Evolutionary conservation across 192 early-diverging fungal species (phyloP).

Genomic region (Podila verticillata): DNA sequence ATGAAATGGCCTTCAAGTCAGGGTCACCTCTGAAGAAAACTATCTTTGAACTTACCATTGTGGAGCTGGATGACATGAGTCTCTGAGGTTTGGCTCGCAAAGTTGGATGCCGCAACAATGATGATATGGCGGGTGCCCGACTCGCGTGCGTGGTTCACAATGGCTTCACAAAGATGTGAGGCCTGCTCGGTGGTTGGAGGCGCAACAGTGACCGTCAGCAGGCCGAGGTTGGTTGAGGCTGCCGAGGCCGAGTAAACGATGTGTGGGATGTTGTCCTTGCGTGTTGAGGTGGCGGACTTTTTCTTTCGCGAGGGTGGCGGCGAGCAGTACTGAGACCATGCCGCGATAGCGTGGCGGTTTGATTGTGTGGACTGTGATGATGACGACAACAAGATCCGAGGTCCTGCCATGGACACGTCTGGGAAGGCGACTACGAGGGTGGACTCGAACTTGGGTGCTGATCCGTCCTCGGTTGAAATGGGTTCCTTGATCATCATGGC

Average conservation of each 20-base stretch:
- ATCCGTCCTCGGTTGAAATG: background rate
- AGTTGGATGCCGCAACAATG: constrained; percentile 29
- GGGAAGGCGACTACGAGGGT: constrained; percentile 41
- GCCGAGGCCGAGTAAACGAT: constrained; percentile 7
- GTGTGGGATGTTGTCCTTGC: background rate
- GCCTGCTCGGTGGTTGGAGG: constrained; percentile 38
- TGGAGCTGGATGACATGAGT: constrained; percentile 15
- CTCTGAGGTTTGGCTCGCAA: constrained; percentile 6
- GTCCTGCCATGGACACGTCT: constrained; percentile 39
- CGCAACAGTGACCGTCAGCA: constrained; percentile 14
- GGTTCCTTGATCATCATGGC: constrained; percentile 26
- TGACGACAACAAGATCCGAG: constrained; percentile 20
- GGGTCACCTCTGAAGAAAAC: background rate
- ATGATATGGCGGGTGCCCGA: constrained; percentile 23
- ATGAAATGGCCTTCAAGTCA: background rate
- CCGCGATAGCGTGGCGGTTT: constrained; percentile 5
- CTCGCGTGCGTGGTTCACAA: constrained; percentile 27
- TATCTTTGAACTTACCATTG: constrained; percentile 19
- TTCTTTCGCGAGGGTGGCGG: constrained; percentile 6
- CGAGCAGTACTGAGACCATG: constrained; percentile 30
- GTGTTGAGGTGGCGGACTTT: background rate
- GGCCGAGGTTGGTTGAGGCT: constrained; percentile 1
- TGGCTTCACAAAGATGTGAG: constrained; percentile 27
- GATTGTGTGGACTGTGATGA: background rate
- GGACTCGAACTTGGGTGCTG: constrained; percentile 24